A percentile compares a stretch with the other conserved stretches of the same genome.
Conservation (phyloP, 257 asterid genomes). For the Lithospermum erythrorhizon region DNA sequence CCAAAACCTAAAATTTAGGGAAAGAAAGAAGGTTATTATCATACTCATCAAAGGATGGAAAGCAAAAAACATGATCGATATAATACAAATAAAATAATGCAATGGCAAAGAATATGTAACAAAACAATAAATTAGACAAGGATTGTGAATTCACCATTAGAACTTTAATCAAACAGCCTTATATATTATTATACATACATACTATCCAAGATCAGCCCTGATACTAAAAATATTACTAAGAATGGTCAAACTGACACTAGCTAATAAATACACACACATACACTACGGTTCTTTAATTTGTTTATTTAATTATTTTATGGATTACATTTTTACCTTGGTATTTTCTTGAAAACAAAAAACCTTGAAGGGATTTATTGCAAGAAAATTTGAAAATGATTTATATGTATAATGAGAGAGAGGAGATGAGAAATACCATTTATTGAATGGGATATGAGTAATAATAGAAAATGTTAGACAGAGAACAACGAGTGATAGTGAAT, state of each 20-base stretch:
- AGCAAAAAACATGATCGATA: too few relatives aligned
- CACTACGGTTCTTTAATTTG: not conserved
- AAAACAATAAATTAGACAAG: too few relatives aligned
- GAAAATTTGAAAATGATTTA: conserved; percentile 1
- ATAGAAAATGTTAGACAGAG: conserved; percentile 14
- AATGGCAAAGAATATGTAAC: too few relatives aligned
- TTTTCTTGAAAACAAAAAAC: not conserved
- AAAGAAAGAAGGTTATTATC: too few relatives aligned
- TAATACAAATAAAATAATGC: too few relatives aligned
- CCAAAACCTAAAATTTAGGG: not conserved
- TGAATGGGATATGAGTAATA: conserved; percentile 12
- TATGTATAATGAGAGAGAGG: not conserved
- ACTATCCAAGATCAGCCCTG: too few relatives aligned
- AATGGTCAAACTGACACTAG: not conserved
- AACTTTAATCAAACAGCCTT: too few relatives aligned
- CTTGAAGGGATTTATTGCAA: conserved; percentile 1
- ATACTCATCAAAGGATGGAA: too few relatives aligned
- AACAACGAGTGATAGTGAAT: conserved; percentile 37
- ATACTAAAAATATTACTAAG: not conserved
- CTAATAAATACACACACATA: too few relatives aligned
- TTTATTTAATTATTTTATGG: not conserved
- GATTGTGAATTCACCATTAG: too few relatives aligned
- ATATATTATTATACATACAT: too few relatives aligned
- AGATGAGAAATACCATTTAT: conserved; percentile 1
- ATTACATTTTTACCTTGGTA: not conserved